These are phyloP conservation scores for Ogataea degrootiae DNA, from an alignment of 805 yeast species.

Conservation along the genomic window DNA sequence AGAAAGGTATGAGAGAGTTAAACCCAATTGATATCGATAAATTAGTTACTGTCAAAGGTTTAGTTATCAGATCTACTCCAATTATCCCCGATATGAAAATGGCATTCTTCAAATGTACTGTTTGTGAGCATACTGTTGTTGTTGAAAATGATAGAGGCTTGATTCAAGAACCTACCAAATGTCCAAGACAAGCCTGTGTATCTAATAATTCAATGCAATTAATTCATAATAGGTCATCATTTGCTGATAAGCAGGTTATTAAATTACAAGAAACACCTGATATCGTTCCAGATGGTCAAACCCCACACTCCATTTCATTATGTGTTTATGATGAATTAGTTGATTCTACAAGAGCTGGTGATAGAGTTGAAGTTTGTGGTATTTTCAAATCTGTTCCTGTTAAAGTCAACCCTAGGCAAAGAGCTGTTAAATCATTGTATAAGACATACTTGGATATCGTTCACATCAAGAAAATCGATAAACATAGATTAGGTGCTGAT, in stretches of 20 bases:
- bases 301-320: conserved; percentile 92
- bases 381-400: conserved; percentile 91
- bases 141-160: conserved; percentile 94
- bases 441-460: conserved; percentile 94
- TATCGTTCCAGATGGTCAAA: conserved; percentile 95
- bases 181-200: conserved; percentile 86
- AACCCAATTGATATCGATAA: conserved; percentile 95
- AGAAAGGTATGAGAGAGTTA: conserved; percentile 82
- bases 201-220: conserved; percentile 83
- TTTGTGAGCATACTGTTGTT: conserved; percentile 87
- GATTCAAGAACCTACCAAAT: conserved; percentile 86
- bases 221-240: conserved; percentile 86
- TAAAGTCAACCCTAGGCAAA: conserved; percentile 76
- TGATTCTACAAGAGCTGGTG: conserved; percentile 94
- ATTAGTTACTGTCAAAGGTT: conserved; percentile 84
- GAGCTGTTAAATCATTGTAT: conserved; percentile 77
- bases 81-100: conserved; percentile 97
- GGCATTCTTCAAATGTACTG: conserved; percentile 92
- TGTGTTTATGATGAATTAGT: conserved; percentile 96
- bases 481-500: conserved; percentile 76
- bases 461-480: conserved; percentile 83
- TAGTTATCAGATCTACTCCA: conserved; percentile 82
- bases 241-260: conserved; percentile 93
- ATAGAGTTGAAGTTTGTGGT: conserved; percentile 92
- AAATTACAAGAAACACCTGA: conserved; percentile 82